phyloP scores from a whole-genome alignment of 768 basidiomycete species.

The Leccinum fibrillosum region DNA sequence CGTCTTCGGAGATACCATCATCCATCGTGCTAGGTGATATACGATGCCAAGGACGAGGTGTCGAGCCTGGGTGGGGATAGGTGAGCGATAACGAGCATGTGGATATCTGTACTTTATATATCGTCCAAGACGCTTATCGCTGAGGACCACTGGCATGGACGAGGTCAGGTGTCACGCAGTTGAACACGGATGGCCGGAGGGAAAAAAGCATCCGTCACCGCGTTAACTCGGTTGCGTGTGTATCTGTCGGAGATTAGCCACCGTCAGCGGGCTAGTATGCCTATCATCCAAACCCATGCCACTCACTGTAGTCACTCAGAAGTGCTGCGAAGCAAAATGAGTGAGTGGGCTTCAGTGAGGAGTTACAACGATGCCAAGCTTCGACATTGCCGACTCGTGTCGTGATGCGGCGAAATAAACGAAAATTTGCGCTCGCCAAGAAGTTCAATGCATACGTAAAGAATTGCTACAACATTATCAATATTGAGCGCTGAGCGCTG shows the following conservation, averaged over 20 bases:
- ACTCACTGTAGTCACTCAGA: conserved; percentile 1
- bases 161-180: conserved; percentile 2
- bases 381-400: neutral
- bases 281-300: neutral
- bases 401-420: neutral
- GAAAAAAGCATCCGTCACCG: neutral
- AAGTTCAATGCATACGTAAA: neutral
- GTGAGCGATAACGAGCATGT: neutral
- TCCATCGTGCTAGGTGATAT: neutral
- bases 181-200: neutral
- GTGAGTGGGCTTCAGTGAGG: neutral
- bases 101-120: neutral
- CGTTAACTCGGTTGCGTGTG: neutral
- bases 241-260: neutral
- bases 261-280: neutral
- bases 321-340: neutral
- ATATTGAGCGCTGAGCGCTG: neutral
- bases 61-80: neutral
- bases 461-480: neutral
- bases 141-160: too few species aligned
- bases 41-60: neutral
- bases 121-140: conserved; percentile 11
- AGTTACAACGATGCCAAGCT: neutral
- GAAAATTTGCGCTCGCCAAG: neutral
- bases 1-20: neutral